A percentile compares a stretch with the other conserved stretches of the same genome.
phyloP scores from a whole-genome alignment of 148 eudicot genomes.

The Drosera capensis region DNA sequence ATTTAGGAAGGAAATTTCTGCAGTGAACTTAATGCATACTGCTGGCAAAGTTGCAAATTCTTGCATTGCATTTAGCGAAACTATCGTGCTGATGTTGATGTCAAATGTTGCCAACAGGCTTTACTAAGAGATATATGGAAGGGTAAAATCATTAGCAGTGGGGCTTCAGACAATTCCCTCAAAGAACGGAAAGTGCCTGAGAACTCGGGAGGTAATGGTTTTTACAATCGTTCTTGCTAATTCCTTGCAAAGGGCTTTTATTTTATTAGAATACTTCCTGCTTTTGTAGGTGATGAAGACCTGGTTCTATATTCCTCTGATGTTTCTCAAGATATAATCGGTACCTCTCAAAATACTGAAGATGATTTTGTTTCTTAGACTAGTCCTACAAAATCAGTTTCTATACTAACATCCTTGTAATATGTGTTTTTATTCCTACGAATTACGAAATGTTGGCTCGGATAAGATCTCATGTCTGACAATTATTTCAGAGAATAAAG shows the following conservation, averaged over 20 bases:
- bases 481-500: conserved; percentile 25
- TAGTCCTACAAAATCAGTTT: no score
- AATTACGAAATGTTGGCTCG: no score
- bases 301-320: conserved; percentile 13
- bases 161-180: conserved; percentile 32
- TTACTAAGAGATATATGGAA: conserved; percentile 60
- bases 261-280: no score
- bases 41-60: not conserved
- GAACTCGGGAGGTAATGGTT: conserved; percentile 30
- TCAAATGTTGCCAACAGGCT: conserved; percentile 26
- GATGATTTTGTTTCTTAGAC: not conserved
- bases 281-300: conserved; percentile 18
- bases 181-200: conserved; percentile 42
- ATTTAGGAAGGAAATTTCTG: conserved; percentile 4
- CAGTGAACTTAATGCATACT: not conserved
- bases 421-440: no score
- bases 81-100: conserved; percentile 4
- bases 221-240: conserved; percentile 1
- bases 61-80: conserved; percentile 1
- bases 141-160: conserved; percentile 65
- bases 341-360: conserved; percentile 13
- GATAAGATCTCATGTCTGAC: no score
- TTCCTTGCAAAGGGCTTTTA: not conserved
- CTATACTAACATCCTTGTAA: no score
- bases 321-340: conserved; percentile 23